Conservation (phyloP, 2,329 filamentous ascomycete genomes). For the Aspergillus spinulosporus region DNA sequence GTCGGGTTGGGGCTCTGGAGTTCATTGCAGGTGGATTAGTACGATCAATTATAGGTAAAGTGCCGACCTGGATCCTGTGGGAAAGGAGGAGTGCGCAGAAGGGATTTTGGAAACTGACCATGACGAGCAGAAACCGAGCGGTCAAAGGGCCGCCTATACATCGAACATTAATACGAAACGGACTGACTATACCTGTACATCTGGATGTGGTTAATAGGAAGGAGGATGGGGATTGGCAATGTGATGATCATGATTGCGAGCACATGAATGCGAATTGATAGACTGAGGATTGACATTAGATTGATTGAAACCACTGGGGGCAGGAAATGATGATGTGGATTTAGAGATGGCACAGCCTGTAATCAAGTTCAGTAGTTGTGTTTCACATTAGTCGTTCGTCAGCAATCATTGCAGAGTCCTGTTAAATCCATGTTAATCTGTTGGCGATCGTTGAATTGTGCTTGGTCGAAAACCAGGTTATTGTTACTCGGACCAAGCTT, state of each 20-base stretch:
- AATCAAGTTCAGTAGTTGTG: too few relatives aligned
- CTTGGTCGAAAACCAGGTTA: too few relatives aligned
- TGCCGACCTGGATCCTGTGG: too few relatives aligned
- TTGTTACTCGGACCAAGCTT: neutral
- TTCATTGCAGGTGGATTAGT: constrained; percentile 1
- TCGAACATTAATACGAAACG: constrained; percentile 1
- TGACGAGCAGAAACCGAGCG: constrained; percentile 5
- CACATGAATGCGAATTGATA: constrained; percentile 2
- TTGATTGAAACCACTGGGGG: neutral
- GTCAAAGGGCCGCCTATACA: constrained; percentile 12
- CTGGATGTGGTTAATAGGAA: constrained; percentile 1
- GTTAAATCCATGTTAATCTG: too few relatives aligned
- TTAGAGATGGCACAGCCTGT: too few relatives aligned
- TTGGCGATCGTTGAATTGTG: too few relatives aligned
- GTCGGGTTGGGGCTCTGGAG: neutral
- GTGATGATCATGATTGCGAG: neutral
- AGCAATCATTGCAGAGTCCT: too few relatives aligned
- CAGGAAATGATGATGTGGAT: neutral
- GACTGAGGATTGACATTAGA: constrained; percentile 8
- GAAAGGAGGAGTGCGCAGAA: neutral
- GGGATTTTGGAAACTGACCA: neutral
- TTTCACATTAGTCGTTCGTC: too few relatives aligned
- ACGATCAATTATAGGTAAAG: constrained; percentile 8
- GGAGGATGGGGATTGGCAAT: neutral
- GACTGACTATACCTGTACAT: constrained; percentile 10